These are phyloP conservation scores for Cutaneotrichosporon sp. DNA, from an alignment of 1,284 basidiomycete genomes.

Conservation along the genomic window DNA sequence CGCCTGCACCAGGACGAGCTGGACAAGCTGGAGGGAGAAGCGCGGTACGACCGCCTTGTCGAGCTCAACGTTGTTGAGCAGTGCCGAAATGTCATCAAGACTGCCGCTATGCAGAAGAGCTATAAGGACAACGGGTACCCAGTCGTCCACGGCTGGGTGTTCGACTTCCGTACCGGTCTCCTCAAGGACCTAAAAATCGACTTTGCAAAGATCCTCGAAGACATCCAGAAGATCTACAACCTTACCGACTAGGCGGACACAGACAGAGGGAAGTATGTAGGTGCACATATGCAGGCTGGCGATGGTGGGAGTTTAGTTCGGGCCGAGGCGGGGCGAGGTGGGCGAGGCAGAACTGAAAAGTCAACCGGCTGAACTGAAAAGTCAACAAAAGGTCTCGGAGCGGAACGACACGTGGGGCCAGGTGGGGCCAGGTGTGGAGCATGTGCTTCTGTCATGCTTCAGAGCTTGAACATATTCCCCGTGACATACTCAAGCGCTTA, in stretches of 20 bases:
- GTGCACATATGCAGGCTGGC: too few relatives aligned
- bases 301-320: too few relatives aligned
- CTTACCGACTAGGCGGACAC: slow-evolving; percentile 6
- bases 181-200: slow-evolving; percentile 22
- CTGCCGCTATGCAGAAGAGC: slow-evolving; percentile 15
- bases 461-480: too few relatives aligned
- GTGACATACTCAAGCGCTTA: too few relatives aligned
- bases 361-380: too few relatives aligned
- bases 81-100: slow-evolving; percentile 22
- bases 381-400: too few relatives aligned
- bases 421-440: too few relatives aligned
- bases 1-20: slow-evolving; percentile 20
- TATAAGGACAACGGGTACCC: slow-evolving; percentile 15
- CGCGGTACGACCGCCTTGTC: slow-evolving; percentile 19
- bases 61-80: slow-evolving; percentile 22
- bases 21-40: slow-evolving; percentile 6
- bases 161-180: slow-evolving; percentile 16
- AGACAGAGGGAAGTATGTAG: too few relatives aligned
- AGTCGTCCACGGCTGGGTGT: slow-evolving; percentile 21
- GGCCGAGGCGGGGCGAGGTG: too few relatives aligned
- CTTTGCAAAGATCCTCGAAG: slow-evolving; percentile 6
- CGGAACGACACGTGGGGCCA: too few relatives aligned
- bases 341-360: too few relatives aligned
- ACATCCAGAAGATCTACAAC: slow-evolving; percentile 24
- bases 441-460: too few relatives aligned